A percentile compares a stretch with the other conserved stretches of the same genome.
Evolutionary conservation across 129 eudicot genomes (phyloP).

Genomic region (Silybum marianum): DNA sequence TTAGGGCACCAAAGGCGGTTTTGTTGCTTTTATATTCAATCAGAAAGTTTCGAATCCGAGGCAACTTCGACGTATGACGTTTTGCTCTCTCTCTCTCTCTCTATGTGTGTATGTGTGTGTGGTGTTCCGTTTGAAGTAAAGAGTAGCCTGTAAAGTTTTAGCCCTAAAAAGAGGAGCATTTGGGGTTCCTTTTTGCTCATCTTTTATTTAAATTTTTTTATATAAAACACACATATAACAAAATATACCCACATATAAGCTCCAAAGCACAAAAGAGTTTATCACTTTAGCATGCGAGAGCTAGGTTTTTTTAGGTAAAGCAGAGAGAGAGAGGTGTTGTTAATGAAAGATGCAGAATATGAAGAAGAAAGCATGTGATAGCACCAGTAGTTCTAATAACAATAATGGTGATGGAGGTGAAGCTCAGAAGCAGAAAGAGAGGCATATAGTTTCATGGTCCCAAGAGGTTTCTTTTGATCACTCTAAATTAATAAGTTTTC

Average conservation of each 20-base stretch:
- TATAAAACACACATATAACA: constrained; percentile 15
- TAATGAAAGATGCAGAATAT: constrained; percentile 46
- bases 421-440: constrained; percentile 67
- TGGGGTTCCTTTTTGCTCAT: constrained; percentile 33
- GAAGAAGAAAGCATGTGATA: constrained; percentile 54
- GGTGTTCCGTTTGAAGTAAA: constrained; percentile 43
- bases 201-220: constrained; percentile 11
- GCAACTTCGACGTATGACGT: constrained; percentile 27
- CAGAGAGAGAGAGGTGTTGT: constrained; percentile 22
- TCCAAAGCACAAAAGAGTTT: constrained; percentile 33
- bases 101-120: background rate
- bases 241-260: constrained; percentile 29
- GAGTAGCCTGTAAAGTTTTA: constrained; percentile 51
- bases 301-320: constrained; percentile 26
- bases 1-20: constrained; percentile 39
- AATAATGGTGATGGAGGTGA: constrained; percentile 6
- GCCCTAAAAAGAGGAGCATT: constrained; percentile 40
- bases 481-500: background rate
- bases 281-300: constrained; percentile 67
- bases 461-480: constrained; percentile 59
- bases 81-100: constrained; percentile 1
- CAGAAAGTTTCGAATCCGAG: constrained; percentile 51
- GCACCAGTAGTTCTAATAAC: constrained; percentile 20
- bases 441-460: constrained; percentile 98
- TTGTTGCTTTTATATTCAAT: constrained; percentile 22